phyloP scores from a whole-genome alignment of 495 filamentous ascomycete genomes.

The Daldinia bambusicola region DNA sequence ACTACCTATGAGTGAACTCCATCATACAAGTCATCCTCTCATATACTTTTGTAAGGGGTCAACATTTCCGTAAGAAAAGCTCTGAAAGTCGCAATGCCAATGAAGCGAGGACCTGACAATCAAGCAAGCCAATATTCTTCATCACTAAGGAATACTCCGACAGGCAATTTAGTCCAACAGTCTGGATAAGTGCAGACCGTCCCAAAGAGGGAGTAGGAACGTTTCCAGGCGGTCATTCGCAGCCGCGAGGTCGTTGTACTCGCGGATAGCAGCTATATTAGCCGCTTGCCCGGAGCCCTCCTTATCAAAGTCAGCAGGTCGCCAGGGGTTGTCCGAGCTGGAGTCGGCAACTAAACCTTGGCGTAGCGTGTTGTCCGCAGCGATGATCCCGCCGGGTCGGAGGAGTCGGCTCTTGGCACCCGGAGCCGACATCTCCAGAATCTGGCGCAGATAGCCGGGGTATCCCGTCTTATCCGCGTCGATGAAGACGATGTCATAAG shows the following conservation, averaged over 20 bases:
- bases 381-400: slow-evolving; percentile 49
- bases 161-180: slow-evolving; percentile 44
- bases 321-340: slow-evolving; percentile 46
- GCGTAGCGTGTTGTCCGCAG: slow-evolving; percentile 53
- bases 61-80: neutral
- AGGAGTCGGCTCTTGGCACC: slow-evolving; percentile 45
- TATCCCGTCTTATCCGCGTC: slow-evolving; percentile 55
- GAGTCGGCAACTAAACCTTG: slow-evolving; percentile 49
- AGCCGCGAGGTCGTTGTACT: slow-evolving; percentile 47
- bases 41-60: neutral
- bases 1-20: neutral
- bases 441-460: slow-evolving; percentile 46
- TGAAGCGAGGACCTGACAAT: neutral
- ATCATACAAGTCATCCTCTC: neutral
- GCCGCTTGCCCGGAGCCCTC: neutral
- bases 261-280: slow-evolving; percentile 34
- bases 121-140: neutral
- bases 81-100: neutral
- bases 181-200: slow-evolving; percentile 47
- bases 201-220: slow-evolving; percentile 51
- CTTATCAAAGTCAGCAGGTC: slow-evolving; percentile 16
- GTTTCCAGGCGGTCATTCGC: slow-evolving; percentile 45
- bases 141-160: neutral
- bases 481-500: slow-evolving; percentile 55
- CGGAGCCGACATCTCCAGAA: slow-evolving; percentile 44